A percentile compares a stretch with the other conserved stretches of the same genome.
These are phyloP conservation scores for Pulveroboletus sp. DNA, from an alignment of 768 basidiomycete genomes.

Conservation along the genomic window DNA sequence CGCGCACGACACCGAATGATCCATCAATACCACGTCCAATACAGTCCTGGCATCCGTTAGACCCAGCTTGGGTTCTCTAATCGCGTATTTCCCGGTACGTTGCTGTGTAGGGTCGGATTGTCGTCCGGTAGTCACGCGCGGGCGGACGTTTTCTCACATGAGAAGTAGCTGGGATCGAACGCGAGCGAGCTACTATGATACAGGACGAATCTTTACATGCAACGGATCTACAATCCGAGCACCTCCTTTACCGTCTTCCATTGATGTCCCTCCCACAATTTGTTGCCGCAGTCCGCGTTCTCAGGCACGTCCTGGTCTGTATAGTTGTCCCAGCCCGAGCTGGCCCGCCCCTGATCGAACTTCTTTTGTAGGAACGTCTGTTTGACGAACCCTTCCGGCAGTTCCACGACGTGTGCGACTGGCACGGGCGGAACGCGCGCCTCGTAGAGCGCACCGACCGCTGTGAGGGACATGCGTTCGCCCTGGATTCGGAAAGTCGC, in stretches of 20 bases:
- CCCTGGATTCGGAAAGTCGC: slow-evolving; percentile 36
- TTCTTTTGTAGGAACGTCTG: slow-evolving; percentile 30
- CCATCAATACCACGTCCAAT: no score
- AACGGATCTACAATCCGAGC: slow-evolving; percentile 24
- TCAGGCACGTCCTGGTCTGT: slow-evolving; percentile 29
- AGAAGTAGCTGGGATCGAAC: no score
- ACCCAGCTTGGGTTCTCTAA: no score
- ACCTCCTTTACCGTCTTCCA: slow-evolving; percentile 31
- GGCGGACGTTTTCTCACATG: no score
- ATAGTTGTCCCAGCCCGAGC: slow-evolving; percentile 34
- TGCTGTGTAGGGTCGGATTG: no score
- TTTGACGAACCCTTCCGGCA: slow-evolving; percentile 29
- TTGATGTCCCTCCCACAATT: slow-evolving; percentile 32
- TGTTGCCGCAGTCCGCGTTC: slow-evolving; percentile 30
- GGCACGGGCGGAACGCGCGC: slow-evolving; percentile 18
- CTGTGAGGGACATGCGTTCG: slow-evolving; percentile 26
- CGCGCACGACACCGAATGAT: no score
- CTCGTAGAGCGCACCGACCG: slow-evolving; percentile 29
- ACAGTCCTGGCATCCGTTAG: no score
- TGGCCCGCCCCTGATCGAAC: slow-evolving; percentile 28
- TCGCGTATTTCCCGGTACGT: no score
- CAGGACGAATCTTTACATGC: no score
- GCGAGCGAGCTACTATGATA: no score
- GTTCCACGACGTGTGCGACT: slow-evolving; percentile 20
- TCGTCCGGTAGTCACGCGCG: no score